Evolutionary conservation across 306 rosid species (phyloP).

Genomic region (Dryas alaskensis): DNA sequence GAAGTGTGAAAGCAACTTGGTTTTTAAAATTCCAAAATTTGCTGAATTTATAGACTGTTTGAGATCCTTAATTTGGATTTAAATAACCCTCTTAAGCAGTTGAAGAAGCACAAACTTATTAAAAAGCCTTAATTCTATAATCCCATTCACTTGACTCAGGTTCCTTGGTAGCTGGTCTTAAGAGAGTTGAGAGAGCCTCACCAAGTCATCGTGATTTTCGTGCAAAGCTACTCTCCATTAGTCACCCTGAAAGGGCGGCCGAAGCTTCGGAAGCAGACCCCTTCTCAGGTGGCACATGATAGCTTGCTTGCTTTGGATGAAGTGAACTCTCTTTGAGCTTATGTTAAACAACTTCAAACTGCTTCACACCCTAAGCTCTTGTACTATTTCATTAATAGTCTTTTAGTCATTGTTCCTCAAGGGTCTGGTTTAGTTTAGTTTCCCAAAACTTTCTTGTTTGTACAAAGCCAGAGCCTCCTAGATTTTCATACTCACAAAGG

Average conservation of each 20-base stretch:
- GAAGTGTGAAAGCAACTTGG: constrained; percentile 34
- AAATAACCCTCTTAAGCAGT: constrained; percentile 26
- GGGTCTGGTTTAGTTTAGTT: constrained; percentile 14
- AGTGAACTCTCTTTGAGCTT: constrained; percentile 33
- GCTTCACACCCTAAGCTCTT: constrained; percentile 18
- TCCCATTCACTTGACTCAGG: constrained; percentile 36
- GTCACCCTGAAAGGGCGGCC: constrained; percentile 38
- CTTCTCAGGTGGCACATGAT: constrained; percentile 34
- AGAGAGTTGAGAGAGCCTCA: constrained; percentile 14
- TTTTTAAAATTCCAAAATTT: constrained; percentile 32
- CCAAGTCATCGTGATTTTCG: constrained; percentile 32
- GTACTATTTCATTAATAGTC: neutral
- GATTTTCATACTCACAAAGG: too few species aligned
- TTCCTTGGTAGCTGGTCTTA: constrained; percentile 30
- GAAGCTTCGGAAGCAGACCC: constrained; percentile 50
- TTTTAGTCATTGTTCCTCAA: too few species aligned
- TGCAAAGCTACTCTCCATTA: constrained; percentile 25
- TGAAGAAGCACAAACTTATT: constrained; percentile 19
- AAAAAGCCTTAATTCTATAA: constrained; percentile 24
- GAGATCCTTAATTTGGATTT: constrained; percentile 55
- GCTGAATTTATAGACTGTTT: constrained; percentile 40
- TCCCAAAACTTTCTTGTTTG: too few species aligned
- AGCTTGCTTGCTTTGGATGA: constrained; percentile 32
- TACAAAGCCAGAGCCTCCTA: too few species aligned
- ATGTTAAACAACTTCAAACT: constrained; percentile 19